Evolutionary conservation across 2,329 filamentous ascomycete species (phyloP).

Genomic region (Penicillium sp.): DNA sequence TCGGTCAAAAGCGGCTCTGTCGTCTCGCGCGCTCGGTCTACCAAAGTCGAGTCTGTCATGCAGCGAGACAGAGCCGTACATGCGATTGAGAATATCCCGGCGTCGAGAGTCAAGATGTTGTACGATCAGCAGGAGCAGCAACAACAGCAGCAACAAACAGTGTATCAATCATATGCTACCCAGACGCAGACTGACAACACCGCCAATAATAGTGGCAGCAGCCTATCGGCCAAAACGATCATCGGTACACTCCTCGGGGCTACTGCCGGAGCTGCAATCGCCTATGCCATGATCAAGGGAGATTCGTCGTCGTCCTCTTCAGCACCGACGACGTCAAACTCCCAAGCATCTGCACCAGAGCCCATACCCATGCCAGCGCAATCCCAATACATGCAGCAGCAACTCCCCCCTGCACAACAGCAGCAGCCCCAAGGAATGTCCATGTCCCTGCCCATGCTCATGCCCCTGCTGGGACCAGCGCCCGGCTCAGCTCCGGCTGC

Average conservation of each 20-base stretch:
- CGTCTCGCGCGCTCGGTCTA: slow-evolving; percentile 30
- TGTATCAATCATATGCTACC: slow-evolving; percentile 7
- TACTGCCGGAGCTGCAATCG: slow-evolving; percentile 70
- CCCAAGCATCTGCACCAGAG: slow-evolving; percentile 24
- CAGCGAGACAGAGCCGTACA: slow-evolving; percentile 24
- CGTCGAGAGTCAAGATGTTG: slow-evolving; percentile 16
- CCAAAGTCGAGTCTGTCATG: slow-evolving; percentile 29
- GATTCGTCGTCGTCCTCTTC: slow-evolving; percentile 37
- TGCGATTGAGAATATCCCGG: slow-evolving; percentile 16
- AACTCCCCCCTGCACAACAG: slow-evolving; percentile 16
- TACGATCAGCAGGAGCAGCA: slow-evolving; percentile 20
- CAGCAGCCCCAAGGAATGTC: slow-evolving; percentile 7
- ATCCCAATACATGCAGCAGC: slow-evolving; percentile 13
- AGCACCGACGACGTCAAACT: slow-evolving; percentile 17
- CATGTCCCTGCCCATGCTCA: slow-evolving; percentile 9
- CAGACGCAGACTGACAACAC: slow-evolving; percentile 15
- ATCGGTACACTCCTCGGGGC: slow-evolving; percentile 75
- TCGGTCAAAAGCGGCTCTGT: slow-evolving; percentile 34
- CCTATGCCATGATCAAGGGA: slow-evolving; percentile 68
- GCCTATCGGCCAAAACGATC: slow-evolving; percentile 56
- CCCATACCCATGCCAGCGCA: slow-evolving; percentile 18
- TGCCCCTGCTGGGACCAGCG: slow-evolving; percentile 12
- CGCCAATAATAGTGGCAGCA: slow-evolving; percentile 31
- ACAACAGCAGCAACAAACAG: slow-evolving; percentile 23
- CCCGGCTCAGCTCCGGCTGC: not conserved